phyloP scores from a whole-genome alignment of 129 eudicot species.

The Pseudognaphalium luteoalbum region DNA sequence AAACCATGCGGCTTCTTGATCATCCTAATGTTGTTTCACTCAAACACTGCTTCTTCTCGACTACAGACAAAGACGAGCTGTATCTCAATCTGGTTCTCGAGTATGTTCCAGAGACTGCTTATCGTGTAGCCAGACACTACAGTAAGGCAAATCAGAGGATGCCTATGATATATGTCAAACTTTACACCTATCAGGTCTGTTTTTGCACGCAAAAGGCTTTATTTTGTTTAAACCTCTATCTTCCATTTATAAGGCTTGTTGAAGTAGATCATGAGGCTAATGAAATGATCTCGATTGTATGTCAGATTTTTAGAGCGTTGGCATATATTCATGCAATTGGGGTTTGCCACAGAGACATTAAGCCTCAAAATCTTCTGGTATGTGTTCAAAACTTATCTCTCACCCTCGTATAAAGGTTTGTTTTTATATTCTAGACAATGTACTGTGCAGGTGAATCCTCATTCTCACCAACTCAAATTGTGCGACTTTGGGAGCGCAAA shows the following conservation, averaged over 20 bases:
- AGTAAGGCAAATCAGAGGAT: constrained; percentile 71
- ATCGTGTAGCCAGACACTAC: constrained; percentile 67
- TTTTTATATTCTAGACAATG: background rate
- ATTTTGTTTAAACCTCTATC: background rate
- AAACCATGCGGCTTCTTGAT: constrained; percentile 72
- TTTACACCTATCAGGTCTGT: constrained; percentile 69
- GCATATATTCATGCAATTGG: constrained; percentile 78
- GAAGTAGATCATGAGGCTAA: constrained; percentile 19
- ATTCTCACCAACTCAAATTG: constrained; percentile 71
- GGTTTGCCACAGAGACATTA: constrained; percentile 78
- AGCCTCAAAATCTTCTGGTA: constrained; percentile 73
- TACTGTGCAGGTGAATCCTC: constrained; percentile 66
- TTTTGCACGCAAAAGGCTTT: background rate
- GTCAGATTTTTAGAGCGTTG: constrained; percentile 68
- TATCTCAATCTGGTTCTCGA: constrained; percentile 71
- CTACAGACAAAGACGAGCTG: constrained; percentile 69
- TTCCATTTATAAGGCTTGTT: background rate
- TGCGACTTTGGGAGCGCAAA: constrained; percentile 83
- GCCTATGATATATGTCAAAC: constrained; percentile 80
- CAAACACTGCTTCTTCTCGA: constrained; percentile 71
- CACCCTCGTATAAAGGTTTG: background rate
- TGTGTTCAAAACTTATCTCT: constrained; percentile 17
- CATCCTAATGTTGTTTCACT: constrained; percentile 70
- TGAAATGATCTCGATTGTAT: constrained; percentile 3
- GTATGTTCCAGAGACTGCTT: constrained; percentile 65